Evolutionary conservation across 192 early-diverging fungal genomes (phyloP).

Genomic region (Diversispora epigaea): DNA sequence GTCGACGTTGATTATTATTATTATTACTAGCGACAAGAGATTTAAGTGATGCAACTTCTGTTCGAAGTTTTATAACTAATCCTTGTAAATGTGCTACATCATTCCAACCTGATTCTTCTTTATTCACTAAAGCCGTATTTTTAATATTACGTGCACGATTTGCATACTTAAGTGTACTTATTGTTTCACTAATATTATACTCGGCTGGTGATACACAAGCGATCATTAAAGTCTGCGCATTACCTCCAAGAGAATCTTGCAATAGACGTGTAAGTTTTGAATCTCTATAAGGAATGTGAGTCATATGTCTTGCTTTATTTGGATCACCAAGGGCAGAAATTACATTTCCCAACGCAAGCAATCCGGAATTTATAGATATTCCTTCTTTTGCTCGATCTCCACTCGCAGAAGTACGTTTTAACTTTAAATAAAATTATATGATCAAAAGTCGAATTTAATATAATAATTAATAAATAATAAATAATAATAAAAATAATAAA

Average conservation of each 20-base stretch:
- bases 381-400: conserved; percentile 94
- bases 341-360: conserved; percentile 95
- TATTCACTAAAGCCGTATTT: conserved; percentile 82
- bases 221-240: conserved; percentile 91
- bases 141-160: conserved; percentile 95
- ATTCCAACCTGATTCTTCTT: conserved; percentile 64
- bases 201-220: conserved; percentile 91
- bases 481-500: too few species aligned
- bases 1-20: neutral
- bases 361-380: conserved; percentile 94
- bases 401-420: conserved; percentile 91
- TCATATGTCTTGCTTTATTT: conserved; percentile 49
- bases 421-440: conserved; percentile 28
- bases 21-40: neutral
- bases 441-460: too few species aligned
- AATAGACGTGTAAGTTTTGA: conserved; percentile 94
- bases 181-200: conserved; percentile 80
- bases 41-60: conserved; percentile 51
- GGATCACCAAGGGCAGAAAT: conserved; percentile 92
- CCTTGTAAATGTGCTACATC: conserved; percentile 62
- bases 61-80: conserved; percentile 62
- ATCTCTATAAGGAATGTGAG: conserved; percentile 94
- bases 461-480: too few species aligned
- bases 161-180: conserved; percentile 96
- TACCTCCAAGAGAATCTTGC: conserved; percentile 95